These are phyloP conservation scores for Ogataea henricii DNA, from an alignment of 805 yeast species.

Conservation along the genomic window DNA sequence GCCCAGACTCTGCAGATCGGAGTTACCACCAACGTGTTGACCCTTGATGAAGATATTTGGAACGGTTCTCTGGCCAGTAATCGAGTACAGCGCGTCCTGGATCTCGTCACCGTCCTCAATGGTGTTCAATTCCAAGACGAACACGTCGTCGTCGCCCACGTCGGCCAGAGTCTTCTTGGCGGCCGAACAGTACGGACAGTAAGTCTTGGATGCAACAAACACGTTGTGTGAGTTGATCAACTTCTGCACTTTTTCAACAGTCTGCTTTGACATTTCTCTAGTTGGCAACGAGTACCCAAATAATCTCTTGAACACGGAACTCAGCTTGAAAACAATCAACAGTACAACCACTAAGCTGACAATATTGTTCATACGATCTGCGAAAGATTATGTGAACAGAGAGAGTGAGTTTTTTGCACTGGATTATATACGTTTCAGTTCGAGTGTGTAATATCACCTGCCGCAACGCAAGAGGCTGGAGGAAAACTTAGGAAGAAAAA, in stretches of 20 bases:
- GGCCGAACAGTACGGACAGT: conserved; percentile 66
- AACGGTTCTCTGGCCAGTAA: conserved; percentile 91
- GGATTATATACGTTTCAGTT: background rate
- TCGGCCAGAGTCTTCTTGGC: conserved; percentile 45
- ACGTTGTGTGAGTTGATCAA: conserved; percentile 67
- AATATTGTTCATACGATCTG: background rate
- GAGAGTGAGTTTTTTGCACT: background rate
- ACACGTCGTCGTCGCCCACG: conserved; percentile 47
- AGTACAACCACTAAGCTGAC: conserved; percentile 1
- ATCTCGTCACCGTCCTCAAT: conserved; percentile 73
- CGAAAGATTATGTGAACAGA: background rate
- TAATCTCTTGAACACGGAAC: conserved; percentile 30
- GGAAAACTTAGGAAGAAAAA: no score
- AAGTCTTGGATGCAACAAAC: conserved; percentile 80
- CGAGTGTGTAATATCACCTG: background rate
- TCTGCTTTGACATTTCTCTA: conserved; percentile 60
- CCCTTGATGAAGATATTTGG: conserved; percentile 91
- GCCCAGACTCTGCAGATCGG: conserved; percentile 76
- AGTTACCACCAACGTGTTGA: conserved; percentile 94
- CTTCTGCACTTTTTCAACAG: conserved; percentile 57
- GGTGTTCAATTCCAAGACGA: conserved; percentile 53
- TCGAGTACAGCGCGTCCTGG: conserved; percentile 72
- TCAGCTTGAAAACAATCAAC: conserved; percentile 29
- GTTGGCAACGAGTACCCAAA: conserved; percentile 30
- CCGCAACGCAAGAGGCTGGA: background rate